Base-by-base conservation (phyloP, 768 basidiomycete genomes). In the Tubosaeta brunneosetosa region DNA sequence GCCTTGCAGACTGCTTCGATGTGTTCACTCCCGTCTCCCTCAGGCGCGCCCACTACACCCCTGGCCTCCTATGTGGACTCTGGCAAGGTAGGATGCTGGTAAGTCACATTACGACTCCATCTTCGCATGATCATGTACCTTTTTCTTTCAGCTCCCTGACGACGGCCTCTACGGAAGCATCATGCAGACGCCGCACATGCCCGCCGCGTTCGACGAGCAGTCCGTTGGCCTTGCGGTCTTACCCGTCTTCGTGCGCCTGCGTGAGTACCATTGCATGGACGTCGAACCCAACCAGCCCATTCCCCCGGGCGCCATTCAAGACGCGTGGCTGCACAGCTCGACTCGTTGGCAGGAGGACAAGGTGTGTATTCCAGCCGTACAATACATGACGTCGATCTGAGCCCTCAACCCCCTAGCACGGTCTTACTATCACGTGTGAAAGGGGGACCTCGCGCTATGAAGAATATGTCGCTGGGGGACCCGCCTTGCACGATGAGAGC, bases 71-170 rank as follows among this genome's bases (percentile, higher is more conserved):
- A 58, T 66, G 64, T 19, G 85, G 85, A 3, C 68, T 78, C 6
- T 87, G 81, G 83, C 76, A 83, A 53, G 86, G 87, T 4, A 72
- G 80, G 17, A 74, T 85, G 66, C 68, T 82, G 50, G 85, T 86
- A 49, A 53, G 83, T 77, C n/a, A 0, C 22, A 13, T 55, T 6
- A 19, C 36, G 48, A 22, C 16, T 29, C 7, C 13, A 4, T 16
- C 29, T 13, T 5, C n/a, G 0, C 25, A 6, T 37, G 4, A 40
- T 55, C 49, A 58, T 11, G 3, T 29, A 0, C 2, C 29, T 7
- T 47, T 7, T 13, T 12, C 29, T 9, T 17, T 13, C 16, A 69
- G 67, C n/a, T 50, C 29, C 65, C 65, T 2, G 63, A 68, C 16
- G 53, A 57, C 2, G 7, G 1, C 27, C 52, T 55, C 10, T 56